Conservation (phyloP, 2,329 filamentous ascomycete genomes). For the Penicillium sp. region DNA sequence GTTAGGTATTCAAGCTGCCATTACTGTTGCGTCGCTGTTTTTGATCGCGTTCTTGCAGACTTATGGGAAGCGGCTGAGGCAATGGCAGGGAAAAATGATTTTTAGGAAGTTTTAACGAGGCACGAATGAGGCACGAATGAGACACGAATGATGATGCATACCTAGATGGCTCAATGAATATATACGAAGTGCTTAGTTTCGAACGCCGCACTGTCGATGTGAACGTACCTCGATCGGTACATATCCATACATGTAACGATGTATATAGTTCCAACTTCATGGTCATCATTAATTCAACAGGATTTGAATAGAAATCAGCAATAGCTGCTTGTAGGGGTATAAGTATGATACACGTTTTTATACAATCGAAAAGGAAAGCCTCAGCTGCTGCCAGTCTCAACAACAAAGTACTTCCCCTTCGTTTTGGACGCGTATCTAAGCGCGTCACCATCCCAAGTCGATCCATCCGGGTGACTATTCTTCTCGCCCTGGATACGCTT, state of each 20-base stretch:
- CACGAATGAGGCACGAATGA: not conserved
- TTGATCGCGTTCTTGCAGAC: slow-evolving; percentile 36
- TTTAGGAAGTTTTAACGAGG: not conserved
- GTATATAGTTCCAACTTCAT: not conserved
- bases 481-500: slow-evolving; percentile 36
- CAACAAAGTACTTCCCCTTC: slow-evolving; percentile 73
- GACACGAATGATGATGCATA: too few species aligned
- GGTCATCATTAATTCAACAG: not conserved
- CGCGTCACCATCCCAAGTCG: slow-evolving; percentile 68
- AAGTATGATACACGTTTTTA: not conserved
- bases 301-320: not conserved
- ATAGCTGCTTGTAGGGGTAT: not conserved
- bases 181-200: too few species aligned
- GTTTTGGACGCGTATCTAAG: slow-evolving; percentile 65
- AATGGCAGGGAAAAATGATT: slow-evolving; percentile 34
- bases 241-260: not conserved
- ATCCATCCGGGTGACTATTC: slow-evolving; percentile 40
- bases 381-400: slow-evolving; percentile 49
- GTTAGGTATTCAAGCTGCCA: slow-evolving; percentile 48
- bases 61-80: slow-evolving; percentile 36
- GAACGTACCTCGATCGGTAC: not conserved
- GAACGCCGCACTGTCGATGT: too few species aligned
- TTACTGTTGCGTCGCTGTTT: slow-evolving; percentile 38
- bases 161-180: too few species aligned
- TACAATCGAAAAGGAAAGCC: not conserved